These are phyloP conservation scores for Lathyrus oleraceus DNA, from an alignment of 306 rosid genomes.

Conservation along the genomic window DNA sequence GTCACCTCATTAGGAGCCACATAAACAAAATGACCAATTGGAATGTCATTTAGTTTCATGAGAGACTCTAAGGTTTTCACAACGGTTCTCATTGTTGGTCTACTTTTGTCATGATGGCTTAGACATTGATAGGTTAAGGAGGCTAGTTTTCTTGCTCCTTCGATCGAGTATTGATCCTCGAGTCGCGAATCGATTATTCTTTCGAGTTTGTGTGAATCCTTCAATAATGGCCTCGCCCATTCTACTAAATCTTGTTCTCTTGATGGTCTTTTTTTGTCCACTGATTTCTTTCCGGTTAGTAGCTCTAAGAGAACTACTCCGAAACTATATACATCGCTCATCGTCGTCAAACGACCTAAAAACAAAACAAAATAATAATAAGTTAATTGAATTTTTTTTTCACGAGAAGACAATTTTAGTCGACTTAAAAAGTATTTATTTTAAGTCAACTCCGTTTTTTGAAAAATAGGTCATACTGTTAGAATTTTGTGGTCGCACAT, in stretches of 20 bases:
- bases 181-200: constrained; percentile 79
- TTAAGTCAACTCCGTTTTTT: background rate
- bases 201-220: constrained; percentile 61
- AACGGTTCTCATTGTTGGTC: constrained; percentile 80
- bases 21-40: constrained; percentile 77
- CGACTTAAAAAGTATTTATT: background rate
- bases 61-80: constrained; percentile 68
- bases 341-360: constrained; percentile 74
- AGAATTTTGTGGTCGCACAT: fast-evolving
- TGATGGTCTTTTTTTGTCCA: constrained; percentile 63
- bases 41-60: constrained; percentile 56
- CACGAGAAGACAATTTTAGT: background rate
- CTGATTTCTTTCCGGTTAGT: constrained; percentile 63
- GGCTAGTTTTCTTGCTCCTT: constrained; percentile 71
- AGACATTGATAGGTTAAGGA: constrained; percentile 74
- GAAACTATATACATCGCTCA: constrained; percentile 84
- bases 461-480: background rate
- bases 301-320: constrained; percentile 91
- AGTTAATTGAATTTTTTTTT: constrained; percentile 1
- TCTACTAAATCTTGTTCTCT: constrained; percentile 83
- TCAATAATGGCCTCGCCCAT: constrained; percentile 80
- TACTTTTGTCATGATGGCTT: constrained; percentile 60
- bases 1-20: constrained; percentile 54
- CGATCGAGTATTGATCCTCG: constrained; percentile 69
- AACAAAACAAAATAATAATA: background rate